A percentile compares a stretch with the other conserved stretches of the same genome.
phyloP scores from a whole-genome alignment of 805 yeast genomes.

The Lachancea kluyveri region DNA sequence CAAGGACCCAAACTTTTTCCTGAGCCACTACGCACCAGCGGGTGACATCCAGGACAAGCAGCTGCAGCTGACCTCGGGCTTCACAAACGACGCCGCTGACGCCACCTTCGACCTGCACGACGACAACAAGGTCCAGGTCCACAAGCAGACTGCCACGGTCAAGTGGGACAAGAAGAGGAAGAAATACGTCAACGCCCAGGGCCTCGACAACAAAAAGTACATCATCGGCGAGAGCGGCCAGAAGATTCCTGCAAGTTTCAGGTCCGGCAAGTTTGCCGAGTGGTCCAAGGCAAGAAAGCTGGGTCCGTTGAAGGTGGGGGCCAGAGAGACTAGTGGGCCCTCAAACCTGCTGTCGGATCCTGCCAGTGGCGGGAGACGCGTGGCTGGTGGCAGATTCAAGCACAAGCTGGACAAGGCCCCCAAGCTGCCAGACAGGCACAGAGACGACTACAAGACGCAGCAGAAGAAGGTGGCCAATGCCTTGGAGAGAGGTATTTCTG shows the following conservation, averaged over 20 bases:
- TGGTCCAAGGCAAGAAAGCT: constrained; percentile 76
- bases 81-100: constrained; percentile 74
- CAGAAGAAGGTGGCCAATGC: constrained; percentile 80
- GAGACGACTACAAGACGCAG: constrained; percentile 82
- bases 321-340: constrained; percentile 38
- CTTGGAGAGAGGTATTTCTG: constrained; percentile 60
- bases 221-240: constrained; percentile 95
- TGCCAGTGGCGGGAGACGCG: constrained; percentile 23
- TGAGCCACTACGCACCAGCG: constrained; percentile 86
- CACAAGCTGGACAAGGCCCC: constrained; percentile 79
- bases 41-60: constrained; percentile 78
- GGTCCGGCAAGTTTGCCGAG: constrained; percentile 85
- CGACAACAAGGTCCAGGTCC: constrained; percentile 62
- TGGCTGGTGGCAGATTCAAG: constrained; percentile 47
- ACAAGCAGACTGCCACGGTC: constrained; percentile 61
- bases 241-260: constrained; percentile 82
- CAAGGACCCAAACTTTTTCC: constrained; percentile 73
- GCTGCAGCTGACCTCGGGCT: constrained; percentile 49
- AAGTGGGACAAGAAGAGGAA: constrained; percentile 93
- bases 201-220: constrained; percentile 69
- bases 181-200: constrained; percentile 74
- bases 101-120: constrained; percentile 85
- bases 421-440: constrained; percentile 77
- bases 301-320: constrained; percentile 48
- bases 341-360: constrained; percentile 31